phyloP scores from a whole-genome alignment of 495 filamentous ascomycete genomes.

The Aspergillus ostianus region DNA sequence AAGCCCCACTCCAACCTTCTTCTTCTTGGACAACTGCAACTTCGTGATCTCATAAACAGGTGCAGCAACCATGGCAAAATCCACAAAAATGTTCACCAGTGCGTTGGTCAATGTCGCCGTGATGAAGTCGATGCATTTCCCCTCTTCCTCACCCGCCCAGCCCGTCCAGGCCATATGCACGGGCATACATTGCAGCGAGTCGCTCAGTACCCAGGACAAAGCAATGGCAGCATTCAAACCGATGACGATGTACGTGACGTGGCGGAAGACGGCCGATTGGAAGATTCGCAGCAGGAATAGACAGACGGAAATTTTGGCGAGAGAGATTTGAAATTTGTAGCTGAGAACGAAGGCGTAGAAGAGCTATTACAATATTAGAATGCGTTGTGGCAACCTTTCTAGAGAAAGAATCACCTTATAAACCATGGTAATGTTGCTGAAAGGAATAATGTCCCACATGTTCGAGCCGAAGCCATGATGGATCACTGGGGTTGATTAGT shows the following conservation, averaged over 20 bases:
- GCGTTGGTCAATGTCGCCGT: constrained; percentile 27
- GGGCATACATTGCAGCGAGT: constrained; percentile 34
- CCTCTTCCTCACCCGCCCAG: constrained; percentile 24
- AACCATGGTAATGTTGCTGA: constrained; percentile 23
- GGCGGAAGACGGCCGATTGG: constrained; percentile 33
- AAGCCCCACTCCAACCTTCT: constrained; percentile 32
- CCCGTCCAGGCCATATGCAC: constrained; percentile 32
- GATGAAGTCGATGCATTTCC: constrained; percentile 30
- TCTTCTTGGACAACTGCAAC: constrained; percentile 28
- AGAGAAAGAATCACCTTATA: constrained; percentile 21
- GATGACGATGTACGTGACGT: constrained; percentile 30
- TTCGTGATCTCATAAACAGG: constrained; percentile 32
- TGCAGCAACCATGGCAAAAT: constrained; percentile 28
- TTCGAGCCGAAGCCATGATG: constrained; percentile 28
- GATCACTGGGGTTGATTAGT: constrained; percentile 23
- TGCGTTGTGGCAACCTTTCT: neutral
- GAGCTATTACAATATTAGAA: constrained; percentile 5
- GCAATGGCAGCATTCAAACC: constrained; percentile 31
- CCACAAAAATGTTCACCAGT: constrained; percentile 31
- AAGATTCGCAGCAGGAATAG: constrained; percentile 47
- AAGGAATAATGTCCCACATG: constrained; percentile 29
- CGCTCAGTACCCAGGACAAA: constrained; percentile 30
- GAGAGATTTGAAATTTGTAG: constrained; percentile 37
- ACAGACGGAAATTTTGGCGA: constrained; percentile 51
- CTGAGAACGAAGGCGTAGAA: constrained; percentile 30